phyloP scores from a whole-genome alignment of 805 yeast genomes.

The Metschnikowia kunwiensis region DNA sequence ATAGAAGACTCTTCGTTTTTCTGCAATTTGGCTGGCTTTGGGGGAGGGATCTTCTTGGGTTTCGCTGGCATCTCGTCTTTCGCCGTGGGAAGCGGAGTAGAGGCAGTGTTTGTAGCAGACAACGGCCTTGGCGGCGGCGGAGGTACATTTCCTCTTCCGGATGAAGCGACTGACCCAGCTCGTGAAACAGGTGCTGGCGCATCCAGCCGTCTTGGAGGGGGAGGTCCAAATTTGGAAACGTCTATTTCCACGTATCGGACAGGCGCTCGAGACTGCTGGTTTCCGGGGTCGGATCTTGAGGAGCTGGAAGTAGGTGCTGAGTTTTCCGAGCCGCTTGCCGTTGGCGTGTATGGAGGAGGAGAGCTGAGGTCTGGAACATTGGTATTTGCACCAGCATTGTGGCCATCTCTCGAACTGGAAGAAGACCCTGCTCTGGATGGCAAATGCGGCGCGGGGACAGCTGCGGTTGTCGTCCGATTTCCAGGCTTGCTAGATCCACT shows the following conservation, averaged over 20 bases:
- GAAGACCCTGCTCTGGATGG: slow-evolving; percentile 7
- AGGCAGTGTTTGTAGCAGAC: slow-evolving; percentile 5
- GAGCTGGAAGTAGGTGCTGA: not conserved
- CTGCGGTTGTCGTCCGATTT: not conserved
- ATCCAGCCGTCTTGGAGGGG: slow-evolving; percentile 37
- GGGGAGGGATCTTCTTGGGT: slow-evolving; percentile 38
- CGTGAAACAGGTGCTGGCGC: slow-evolving; percentile 1
- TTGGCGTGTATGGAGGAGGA: slow-evolving; percentile 7
- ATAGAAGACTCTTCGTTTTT: not conserved
- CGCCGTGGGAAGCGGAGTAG: not conserved
- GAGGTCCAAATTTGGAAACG: slow-evolving; percentile 40
- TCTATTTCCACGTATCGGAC: slow-evolving; percentile 31
- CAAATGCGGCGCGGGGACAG: slow-evolving; percentile 2
- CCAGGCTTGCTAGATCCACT: not conserved
- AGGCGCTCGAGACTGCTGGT: slow-evolving; percentile 5
- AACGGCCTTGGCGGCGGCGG: slow-evolving; percentile 9
- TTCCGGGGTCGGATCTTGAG: not conserved
- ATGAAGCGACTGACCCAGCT: not conserved
- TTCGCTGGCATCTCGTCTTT: slow-evolving; percentile 1
- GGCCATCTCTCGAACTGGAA: not conserved
- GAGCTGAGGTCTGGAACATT: not conserved
- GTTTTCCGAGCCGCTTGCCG: not conserved
- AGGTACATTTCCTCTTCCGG: slow-evolving; percentile 4
- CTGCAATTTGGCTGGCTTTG: slow-evolving; percentile 36
- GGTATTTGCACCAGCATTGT: not conserved